A percentile compares a stretch with the other conserved stretches of the same genome.
Evolutionary conservation across 2,329 filamentous ascomycete species (phyloP).

Genomic region (Xylariaceae sp.): DNA sequence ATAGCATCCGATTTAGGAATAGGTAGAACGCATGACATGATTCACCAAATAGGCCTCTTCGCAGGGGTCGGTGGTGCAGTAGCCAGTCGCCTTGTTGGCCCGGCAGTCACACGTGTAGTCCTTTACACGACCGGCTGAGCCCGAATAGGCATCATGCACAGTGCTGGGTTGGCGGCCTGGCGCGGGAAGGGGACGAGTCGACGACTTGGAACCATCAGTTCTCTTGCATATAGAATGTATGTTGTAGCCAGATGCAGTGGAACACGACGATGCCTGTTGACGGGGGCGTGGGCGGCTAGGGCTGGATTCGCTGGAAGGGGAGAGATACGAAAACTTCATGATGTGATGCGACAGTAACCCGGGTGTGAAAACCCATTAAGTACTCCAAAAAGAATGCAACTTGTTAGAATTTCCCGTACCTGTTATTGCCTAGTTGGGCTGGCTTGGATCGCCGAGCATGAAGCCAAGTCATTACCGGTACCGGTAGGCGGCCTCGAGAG

Average conservation of each 20-base stretch:
- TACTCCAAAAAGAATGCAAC: neutral
- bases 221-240: slow-evolving; percentile 6
- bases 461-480: too few species aligned
- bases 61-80: slow-evolving; percentile 6
- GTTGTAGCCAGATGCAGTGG: slow-evolving; percentile 12
- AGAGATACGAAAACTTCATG: neutral
- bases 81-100: neutral
- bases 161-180: slow-evolving; percentile 13
- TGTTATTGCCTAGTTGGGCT: neutral
- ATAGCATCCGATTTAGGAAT: slow-evolving; percentile 11
- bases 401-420: neutral
- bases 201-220: neutral
- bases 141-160: slow-evolving; percentile 12
- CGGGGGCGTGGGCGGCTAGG: neutral
- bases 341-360: neutral
- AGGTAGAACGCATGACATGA: slow-evolving; percentile 10
- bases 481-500: neutral
- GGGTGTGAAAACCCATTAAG: neutral
- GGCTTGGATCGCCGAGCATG: too few species aligned
- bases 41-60: slow-evolving; percentile 1
- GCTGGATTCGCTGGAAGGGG: slow-evolving; percentile 8
- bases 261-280: slow-evolving; percentile 1
- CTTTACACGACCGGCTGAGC: neutral
- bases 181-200: slow-evolving; percentile 8
- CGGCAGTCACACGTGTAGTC: slow-evolving; percentile 4